Percentiles rank a stretch among this genome's conserved stretches.
These are phyloP conservation scores for Ambrosia artemisiifolia DNA, from an alignment of 129 eudicot genomes.

Conservation along the genomic window DNA sequence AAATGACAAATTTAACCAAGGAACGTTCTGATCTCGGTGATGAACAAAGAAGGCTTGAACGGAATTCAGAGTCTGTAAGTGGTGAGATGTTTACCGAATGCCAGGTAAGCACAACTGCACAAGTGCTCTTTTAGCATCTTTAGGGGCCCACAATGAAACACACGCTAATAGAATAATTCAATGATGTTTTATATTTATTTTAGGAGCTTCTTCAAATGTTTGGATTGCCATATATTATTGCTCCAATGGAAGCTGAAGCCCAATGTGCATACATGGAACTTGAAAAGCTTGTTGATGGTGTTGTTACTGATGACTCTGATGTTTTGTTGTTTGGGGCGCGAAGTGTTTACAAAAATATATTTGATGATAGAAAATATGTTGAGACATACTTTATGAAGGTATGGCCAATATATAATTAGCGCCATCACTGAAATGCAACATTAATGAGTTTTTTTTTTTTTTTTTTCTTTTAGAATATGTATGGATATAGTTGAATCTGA, in stretches of 20 bases:
- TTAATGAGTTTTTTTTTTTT: neutral
- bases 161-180: neutral
- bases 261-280: conserved; percentile 98
- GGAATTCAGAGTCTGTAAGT: conserved; percentile 87
- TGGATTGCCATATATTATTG: conserved; percentile 96
- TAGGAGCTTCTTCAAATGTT: conserved; percentile 99
- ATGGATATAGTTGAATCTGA: neutral
- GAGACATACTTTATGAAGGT: conserved; percentile 96
- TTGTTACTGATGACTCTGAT: conserved; percentile 96
- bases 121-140: conserved; percentile 9
- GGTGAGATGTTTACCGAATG: conserved; percentile 95
- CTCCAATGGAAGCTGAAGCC: conserved; percentile 99
- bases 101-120: conserved; percentile 51
- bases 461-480: neutral
- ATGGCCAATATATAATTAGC: conserved; percentile 4
- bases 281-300: conserved; percentile 91
- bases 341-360: conserved; percentile 87
- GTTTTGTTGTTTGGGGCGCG: conserved; percentile 90
- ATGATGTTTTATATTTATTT: conserved; percentile 12
- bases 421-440: neutral
- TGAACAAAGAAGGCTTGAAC: conserved; percentile 86
- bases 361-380: conserved; percentile 98
- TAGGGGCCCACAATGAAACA: neutral
- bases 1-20: conserved; percentile 51
- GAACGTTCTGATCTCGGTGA: conserved; percentile 56